Evolutionary conservation across 2,329 filamentous ascomycete species (phyloP).

Genomic region (Orbilia brochopaga): DNA sequence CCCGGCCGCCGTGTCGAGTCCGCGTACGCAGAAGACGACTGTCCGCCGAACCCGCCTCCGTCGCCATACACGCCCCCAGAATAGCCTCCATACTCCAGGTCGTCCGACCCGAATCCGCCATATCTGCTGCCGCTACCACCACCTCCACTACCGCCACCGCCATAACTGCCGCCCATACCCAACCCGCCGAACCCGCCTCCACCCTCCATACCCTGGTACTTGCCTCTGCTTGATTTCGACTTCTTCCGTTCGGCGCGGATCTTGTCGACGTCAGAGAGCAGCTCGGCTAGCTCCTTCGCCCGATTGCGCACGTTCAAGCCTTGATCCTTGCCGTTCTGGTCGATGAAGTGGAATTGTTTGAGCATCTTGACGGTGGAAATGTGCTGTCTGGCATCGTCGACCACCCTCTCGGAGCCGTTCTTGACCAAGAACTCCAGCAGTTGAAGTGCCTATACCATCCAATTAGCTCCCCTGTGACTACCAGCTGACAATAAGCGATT

Average conservation of each 20-base stretch:
- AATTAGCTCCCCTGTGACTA: background rate
- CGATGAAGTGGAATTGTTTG: conserved; percentile 95
- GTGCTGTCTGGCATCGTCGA: conserved; percentile 94
- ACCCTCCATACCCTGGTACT: conserved; percentile 93
- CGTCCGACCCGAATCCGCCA: conserved; percentile 89
- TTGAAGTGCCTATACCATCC: conserved; percentile 70
- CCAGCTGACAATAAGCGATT: background rate
- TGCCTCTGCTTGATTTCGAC: conserved; percentile 84
- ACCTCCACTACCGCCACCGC: conserved; percentile 59
- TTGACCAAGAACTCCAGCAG: conserved; percentile 96
- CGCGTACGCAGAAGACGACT: conserved; percentile 58
- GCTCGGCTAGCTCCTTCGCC: conserved; percentile 90
- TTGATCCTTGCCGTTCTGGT: conserved; percentile 96
- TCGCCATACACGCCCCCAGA: conserved; percentile 88
- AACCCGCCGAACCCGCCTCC: conserved; percentile 68
- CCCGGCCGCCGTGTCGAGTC: conserved; percentile 61
- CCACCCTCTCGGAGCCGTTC: conserved; percentile 94
- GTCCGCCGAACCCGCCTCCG: conserved; percentile 87
- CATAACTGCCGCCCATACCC: conserved; percentile 58
- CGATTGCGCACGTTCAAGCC: conserved; percentile 96
- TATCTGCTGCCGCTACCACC: conserved; percentile 67
- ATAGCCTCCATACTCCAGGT: conserved; percentile 68
- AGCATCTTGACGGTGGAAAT: conserved; percentile 97
- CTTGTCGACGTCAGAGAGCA: conserved; percentile 88
- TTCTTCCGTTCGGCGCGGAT: conserved; percentile 87